A percentile compares a stretch with the other conserved stretches of the same genome.
These are phyloP conservation scores for Acer campestre DNA, from an alignment of 345 rosid species.

Conservation along the genomic window DNA sequence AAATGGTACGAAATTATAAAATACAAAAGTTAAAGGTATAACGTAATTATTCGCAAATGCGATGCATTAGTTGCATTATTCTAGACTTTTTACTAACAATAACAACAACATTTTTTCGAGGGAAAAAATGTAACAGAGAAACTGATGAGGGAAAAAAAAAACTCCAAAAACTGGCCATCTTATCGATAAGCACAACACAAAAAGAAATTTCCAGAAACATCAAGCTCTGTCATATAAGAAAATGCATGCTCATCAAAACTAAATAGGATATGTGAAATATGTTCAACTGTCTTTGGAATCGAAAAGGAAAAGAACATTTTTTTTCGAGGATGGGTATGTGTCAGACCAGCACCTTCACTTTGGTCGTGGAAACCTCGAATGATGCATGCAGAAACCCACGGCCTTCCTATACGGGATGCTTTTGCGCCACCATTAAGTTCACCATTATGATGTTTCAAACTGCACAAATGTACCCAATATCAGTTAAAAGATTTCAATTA, in stretches of 20 bases:
- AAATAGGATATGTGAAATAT: background rate
- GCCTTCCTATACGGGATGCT: constrained; percentile 80
- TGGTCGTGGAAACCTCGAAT: constrained; percentile 59
- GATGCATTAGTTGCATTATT: no score
- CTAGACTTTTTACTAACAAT: no score
- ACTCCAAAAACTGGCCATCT: background rate
- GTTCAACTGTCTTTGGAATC: background rate
- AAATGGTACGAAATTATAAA: no score
- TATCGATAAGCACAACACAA: background rate
- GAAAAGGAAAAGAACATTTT: background rate
- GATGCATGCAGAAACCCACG: constrained; percentile 78
- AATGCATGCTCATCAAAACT: background rate
- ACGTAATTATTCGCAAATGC: no score
- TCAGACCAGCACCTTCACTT: constrained; percentile 53
- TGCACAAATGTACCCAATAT: constrained; percentile 25
- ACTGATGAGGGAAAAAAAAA: no score
- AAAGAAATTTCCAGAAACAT: background rate
- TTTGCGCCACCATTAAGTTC: constrained; percentile 82
- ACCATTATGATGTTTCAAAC: constrained; percentile 85
- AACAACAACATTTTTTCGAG: no score
- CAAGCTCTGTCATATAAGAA: background rate
- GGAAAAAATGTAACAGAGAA: background rate
- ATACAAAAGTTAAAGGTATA: no score
- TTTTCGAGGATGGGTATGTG: background rate
- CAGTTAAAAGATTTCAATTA: background rate